Evolutionary conservation across 2,329 filamentous ascomycete species (phyloP).

Genomic region (Ramularia endophylla): DNA sequence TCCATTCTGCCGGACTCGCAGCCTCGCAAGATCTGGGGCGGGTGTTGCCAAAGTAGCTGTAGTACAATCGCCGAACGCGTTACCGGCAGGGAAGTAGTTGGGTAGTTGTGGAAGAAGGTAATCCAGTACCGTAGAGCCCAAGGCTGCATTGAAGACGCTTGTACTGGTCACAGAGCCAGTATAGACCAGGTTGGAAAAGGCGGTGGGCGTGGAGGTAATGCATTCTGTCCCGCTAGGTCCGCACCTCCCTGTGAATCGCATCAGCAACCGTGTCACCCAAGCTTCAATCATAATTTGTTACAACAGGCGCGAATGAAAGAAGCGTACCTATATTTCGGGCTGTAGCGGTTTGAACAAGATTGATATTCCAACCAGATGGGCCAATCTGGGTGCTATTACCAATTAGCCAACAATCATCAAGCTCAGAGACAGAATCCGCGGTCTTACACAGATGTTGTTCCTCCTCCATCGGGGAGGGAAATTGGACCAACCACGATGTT

Average conservation of each 20-base stretch:
- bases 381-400: conserved; percentile 14
- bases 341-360: conserved; percentile 15
- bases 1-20: background rate
- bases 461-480: conserved; percentile 7
- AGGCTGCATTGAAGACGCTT: background rate
- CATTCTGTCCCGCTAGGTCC: conserved; percentile 9
- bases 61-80: conserved; percentile 16
- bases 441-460: conserved; percentile 19
- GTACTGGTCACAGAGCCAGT: conserved; percentile 12
- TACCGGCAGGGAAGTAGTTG: conserved; percentile 18
- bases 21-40: background rate
- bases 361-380: conserved; percentile 17
- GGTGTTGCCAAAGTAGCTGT: conserved; percentile 9
- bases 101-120: conserved; percentile 16
- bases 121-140: background rate
- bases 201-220: conserved; percentile 3
- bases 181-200: conserved; percentile 15
- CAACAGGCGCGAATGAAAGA: too few species aligned
- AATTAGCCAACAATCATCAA: too few species aligned
- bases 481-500: conserved; percentile 19
- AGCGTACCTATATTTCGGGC: conserved; percentile 16
- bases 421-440: background rate
- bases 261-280: too few species aligned
- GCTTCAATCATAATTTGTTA: too few species aligned
- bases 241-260: too few species aligned